Evolutionary conservation across 331 rosid species (phyloP).

Genomic region (Rosa hybrid): DNA sequence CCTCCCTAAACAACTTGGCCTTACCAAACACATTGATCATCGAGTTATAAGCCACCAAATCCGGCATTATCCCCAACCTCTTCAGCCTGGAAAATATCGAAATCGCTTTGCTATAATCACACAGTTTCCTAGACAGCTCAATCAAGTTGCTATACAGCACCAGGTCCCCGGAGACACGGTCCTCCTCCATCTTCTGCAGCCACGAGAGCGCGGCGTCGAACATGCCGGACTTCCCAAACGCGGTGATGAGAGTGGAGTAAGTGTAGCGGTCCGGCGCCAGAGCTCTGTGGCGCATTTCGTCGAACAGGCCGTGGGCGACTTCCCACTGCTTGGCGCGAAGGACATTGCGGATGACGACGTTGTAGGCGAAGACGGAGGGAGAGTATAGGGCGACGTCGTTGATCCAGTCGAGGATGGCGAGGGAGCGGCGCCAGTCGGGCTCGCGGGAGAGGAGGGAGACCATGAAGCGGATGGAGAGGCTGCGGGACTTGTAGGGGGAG

Average conservation of each 20-base stretch:
- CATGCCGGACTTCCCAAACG: slow-evolving; percentile 76
- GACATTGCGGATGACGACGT: slow-evolving; percentile 79
- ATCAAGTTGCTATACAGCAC: slow-evolving; percentile 83
- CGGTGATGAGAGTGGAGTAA: slow-evolving; percentile 84
- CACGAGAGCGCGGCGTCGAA: slow-evolving; percentile 82
- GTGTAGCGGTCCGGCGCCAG: slow-evolving; percentile 88
- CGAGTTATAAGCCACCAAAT: slow-evolving; percentile 72
- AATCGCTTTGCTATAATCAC: slow-evolving; percentile 85
- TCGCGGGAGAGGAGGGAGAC: slow-evolving; percentile 78
- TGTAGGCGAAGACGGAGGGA: slow-evolving; percentile 79
- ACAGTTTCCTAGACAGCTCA: slow-evolving; percentile 76
- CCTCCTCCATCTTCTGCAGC: slow-evolving; percentile 93
- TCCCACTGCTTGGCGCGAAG: slow-evolving; percentile 79
- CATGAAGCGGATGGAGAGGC: slow-evolving; percentile 82
- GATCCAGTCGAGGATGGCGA: slow-evolving; percentile 88
- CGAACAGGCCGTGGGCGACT: slow-evolving; percentile 86
- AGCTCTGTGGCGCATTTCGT: slow-evolving; percentile 90
- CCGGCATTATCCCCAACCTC: slow-evolving; percentile 57
- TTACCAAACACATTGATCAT: slow-evolving; percentile 91
- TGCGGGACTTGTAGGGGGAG: slow-evolving; percentile 59
- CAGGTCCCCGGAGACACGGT: slow-evolving; percentile 76
- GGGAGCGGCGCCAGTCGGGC: slow-evolving; percentile 83
- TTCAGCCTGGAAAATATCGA: slow-evolving; percentile 70
- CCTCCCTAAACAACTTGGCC: slow-evolving; percentile 85
- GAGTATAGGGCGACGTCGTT: slow-evolving; percentile 71